phyloP scores from a whole-genome alignment of 2,329 filamentous ascomycete species.

The Talaromyces sp. region DNA sequence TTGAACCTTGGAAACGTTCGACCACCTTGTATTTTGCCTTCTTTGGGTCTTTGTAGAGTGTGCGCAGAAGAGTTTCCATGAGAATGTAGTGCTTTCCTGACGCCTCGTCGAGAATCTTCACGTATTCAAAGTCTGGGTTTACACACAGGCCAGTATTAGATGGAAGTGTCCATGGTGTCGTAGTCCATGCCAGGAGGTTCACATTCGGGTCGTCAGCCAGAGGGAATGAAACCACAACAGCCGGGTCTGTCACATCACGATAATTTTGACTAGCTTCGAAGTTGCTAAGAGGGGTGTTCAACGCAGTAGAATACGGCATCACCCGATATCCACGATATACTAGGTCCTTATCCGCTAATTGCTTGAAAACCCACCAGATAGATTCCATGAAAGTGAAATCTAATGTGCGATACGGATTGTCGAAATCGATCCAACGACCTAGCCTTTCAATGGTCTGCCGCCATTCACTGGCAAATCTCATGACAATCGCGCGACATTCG shows the following conservation, averaged over 20 bases:
- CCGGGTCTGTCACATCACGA: slow-evolving; percentile 86
- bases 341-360: slow-evolving; percentile 80
- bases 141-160: slow-evolving; percentile 74
- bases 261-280: slow-evolving; percentile 95
- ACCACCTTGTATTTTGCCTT: slow-evolving; percentile 88
- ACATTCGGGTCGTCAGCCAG: slow-evolving; percentile 72
- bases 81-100: slow-evolving; percentile 81
- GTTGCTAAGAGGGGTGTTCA: slow-evolving; percentile 86
- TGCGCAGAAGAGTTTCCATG: slow-evolving; percentile 73
- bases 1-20: slow-evolving; percentile 72
- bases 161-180: slow-evolving; percentile 81
- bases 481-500: slow-evolving; percentile 88
- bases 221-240: slow-evolving; percentile 83
- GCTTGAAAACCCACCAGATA: slow-evolving; percentile 95
- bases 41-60: slow-evolving; percentile 90
- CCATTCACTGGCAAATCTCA: slow-evolving; percentile 87
- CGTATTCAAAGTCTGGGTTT: slow-evolving; percentile 78
- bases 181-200: slow-evolving; percentile 80
- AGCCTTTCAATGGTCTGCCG: slow-evolving; percentile 79
- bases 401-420: slow-evolving; percentile 95
- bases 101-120: slow-evolving; percentile 79
- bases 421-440: slow-evolving; percentile 95
- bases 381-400: slow-evolving; percentile 94
- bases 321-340: slow-evolving; percentile 89
- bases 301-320: slow-evolving; percentile 90